phyloP scores from a whole-genome alignment of 164 flowering plant species.

The Houttuynia cordata region DNA sequence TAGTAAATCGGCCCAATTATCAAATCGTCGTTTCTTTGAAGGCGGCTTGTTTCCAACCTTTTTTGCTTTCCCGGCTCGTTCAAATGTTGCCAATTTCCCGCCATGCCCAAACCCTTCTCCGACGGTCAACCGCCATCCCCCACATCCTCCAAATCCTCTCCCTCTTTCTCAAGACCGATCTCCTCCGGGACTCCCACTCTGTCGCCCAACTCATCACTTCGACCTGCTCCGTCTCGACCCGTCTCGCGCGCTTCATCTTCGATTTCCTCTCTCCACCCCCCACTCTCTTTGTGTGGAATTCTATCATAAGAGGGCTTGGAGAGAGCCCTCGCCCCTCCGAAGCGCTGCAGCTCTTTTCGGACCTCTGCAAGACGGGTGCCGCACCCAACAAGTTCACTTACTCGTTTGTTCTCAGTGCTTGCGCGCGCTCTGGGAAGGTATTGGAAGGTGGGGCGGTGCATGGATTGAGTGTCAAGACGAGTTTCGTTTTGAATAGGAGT shows the following conservation, averaged over 20 bases:
- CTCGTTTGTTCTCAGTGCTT: conserved; percentile 40
- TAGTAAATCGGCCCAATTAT: not conserved
- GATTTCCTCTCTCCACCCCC: not conserved
- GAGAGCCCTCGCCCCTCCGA: conserved; percentile 24
- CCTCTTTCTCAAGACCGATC: not conserved
- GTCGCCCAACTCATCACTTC: not conserved
- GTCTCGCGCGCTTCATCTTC: not conserved
- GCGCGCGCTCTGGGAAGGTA: conserved; percentile 25
- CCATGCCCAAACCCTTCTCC: not conserved
- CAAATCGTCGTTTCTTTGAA: not conserved
- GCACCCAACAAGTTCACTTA: conserved; percentile 37
- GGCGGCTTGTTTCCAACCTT: too few species aligned
- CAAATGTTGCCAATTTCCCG: not conserved
- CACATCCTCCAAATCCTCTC: not conserved
- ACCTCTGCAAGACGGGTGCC: conserved; percentile 16
- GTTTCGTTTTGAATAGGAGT: conserved; percentile 25
- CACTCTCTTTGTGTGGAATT: conserved; percentile 34
- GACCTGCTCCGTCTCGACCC: not conserved
- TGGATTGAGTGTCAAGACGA: conserved; percentile 28
- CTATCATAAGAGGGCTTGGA: conserved; percentile 28
- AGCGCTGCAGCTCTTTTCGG: conserved; percentile 22
- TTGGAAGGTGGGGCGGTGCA: conserved; percentile 28
- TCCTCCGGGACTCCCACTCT: not conserved
- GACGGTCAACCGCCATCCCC: not conserved
- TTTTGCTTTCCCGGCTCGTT: not conserved